Conservation (phyloP, 1,284 basidiomycete genomes). For the Moniliophthora roreri region DNA sequence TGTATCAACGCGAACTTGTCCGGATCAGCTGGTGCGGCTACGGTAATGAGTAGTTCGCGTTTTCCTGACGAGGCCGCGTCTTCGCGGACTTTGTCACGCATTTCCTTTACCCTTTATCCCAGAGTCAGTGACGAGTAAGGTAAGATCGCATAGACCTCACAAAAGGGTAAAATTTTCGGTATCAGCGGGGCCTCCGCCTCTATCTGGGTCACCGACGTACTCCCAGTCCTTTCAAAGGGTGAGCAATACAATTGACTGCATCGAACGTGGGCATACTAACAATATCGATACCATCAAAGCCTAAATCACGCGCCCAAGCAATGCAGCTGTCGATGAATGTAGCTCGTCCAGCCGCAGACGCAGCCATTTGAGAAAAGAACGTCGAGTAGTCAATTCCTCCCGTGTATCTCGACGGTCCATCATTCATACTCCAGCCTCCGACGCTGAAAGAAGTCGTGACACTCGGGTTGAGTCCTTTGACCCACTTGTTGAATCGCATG, state of each 20-base stretch:
- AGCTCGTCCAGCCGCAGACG: too few relatives aligned
- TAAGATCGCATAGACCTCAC: neutral
- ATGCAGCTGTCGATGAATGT: too few relatives aligned
- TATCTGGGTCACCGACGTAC: neutral
- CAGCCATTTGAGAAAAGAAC: too few relatives aligned
- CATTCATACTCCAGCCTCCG: slow-evolving; percentile 1
- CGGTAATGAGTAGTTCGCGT: neutral
- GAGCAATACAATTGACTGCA: too few relatives aligned
- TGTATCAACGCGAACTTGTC: neutral
- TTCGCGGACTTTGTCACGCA: neutral
- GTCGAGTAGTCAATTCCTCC: neutral
- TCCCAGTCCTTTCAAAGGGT: too few relatives aligned
- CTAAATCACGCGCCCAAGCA: too few relatives aligned
- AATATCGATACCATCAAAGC: too few relatives aligned
- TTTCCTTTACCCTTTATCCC: neutral
- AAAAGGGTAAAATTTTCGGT: neutral
- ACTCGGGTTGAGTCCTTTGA: neutral
- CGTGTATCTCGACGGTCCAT: neutral
- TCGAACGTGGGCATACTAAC: too few relatives aligned
- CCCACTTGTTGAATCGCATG: neutral
- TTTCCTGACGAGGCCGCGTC: neutral
- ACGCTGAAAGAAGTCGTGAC: neutral
- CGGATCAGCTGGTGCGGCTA: neutral
- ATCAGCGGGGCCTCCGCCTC: neutral
- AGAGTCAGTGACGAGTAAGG: neutral